phyloP scores from a whole-genome alignment of 345 rosid species.

The Heritiera fomes region DNA sequence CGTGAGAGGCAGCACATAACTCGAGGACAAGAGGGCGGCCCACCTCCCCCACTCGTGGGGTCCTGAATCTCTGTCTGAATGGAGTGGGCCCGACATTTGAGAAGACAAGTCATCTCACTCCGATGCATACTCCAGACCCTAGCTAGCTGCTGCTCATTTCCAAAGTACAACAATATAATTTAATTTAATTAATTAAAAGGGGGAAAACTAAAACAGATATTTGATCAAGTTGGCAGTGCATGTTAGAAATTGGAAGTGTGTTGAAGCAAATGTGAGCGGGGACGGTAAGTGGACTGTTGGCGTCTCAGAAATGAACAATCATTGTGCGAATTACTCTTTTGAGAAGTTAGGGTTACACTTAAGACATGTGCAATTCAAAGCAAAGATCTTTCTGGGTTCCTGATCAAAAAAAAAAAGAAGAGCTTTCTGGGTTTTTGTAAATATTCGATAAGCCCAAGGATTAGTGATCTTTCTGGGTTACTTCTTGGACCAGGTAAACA shows the following conservation, averaged over 20 bases:
- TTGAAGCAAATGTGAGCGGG: neutral
- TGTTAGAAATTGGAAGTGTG: neutral
- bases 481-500: too few relatives aligned
- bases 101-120: conserved; percentile 13
- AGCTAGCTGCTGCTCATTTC: neutral
- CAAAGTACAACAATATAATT: neutral
- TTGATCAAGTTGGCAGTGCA: neutral
- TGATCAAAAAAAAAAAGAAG: neutral
- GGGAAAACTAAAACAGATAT: neutral
- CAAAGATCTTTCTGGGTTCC: too few relatives aligned
- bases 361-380: neutral
- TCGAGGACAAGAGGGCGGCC: neutral
- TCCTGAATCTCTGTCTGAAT: conserved; percentile 3
- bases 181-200: too few relatives aligned
- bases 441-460: neutral
- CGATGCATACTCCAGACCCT: neutral
- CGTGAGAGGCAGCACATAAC: neutral
- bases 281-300: too few relatives aligned
- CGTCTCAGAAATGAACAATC: neutral
- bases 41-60: conserved; percentile 8
- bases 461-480: too few relatives aligned
- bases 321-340: neutral
- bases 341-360: neutral
- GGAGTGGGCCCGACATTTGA: neutral
- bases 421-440: neutral